Percentiles rank a stretch among this genome's conserved stretches.
These are phyloP conservation scores for Rhodomyrtus psidioides DNA, from an alignment of 441 rosid genomes.

Conservation along the genomic window DNA sequence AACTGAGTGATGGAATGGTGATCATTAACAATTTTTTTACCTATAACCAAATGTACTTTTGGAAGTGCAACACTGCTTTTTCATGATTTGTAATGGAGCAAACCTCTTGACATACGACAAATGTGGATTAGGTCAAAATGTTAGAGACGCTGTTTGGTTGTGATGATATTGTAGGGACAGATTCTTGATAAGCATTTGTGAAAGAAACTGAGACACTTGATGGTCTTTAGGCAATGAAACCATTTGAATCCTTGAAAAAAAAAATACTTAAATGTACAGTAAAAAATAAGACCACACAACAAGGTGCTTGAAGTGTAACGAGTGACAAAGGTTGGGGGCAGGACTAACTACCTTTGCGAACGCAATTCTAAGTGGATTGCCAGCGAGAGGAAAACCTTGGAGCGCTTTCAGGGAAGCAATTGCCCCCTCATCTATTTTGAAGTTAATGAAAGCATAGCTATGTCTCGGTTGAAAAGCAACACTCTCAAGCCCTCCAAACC, in stretches of 20 bases:
- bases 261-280: neutral
- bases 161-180: neutral
- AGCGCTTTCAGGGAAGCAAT: conserved; percentile 64
- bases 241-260: neutral
- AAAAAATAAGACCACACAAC: neutral
- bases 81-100: too few species aligned
- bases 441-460: too few species aligned
- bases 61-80: too few species aligned
- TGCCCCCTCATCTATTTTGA: conserved; percentile 57
- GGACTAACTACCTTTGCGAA: conserved; percentile 99
- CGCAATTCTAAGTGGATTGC: conserved; percentile 86
- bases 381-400: conserved; percentile 74
- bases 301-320: neutral
- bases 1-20: too few species aligned
- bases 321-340: conserved; percentile 21
- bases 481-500: too few species aligned
- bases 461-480: too few species aligned
- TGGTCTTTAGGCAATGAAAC: neutral
- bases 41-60: too few species aligned
- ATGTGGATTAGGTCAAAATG: too few species aligned
- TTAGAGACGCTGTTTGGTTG: too few species aligned
- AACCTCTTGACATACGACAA: too few species aligned
- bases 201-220: neutral
- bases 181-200: neutral
- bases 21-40: too few species aligned